A percentile compares a stretch with the other conserved stretches of the same genome.
phyloP scores from a whole-genome alignment of 2,329 filamentous ascomycete species.

The Raffaelea arxii region DNA sequence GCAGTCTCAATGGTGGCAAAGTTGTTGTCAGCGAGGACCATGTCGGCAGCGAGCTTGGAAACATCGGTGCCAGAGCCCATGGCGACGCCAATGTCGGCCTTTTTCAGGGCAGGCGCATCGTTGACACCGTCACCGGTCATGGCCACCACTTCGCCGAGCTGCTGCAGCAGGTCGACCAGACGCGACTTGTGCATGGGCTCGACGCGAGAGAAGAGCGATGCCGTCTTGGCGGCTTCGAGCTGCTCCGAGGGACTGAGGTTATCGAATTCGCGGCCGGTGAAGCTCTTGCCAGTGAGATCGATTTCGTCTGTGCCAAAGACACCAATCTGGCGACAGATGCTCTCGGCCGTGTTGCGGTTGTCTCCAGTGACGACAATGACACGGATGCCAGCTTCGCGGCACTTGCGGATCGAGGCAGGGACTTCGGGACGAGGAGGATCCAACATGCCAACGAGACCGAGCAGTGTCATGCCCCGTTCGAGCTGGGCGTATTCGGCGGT shows the following conservation, averaged over 20 bases:
- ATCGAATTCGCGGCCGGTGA: slow-evolving; percentile 91
- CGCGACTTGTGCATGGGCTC: slow-evolving; percentile 97
- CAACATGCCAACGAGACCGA: slow-evolving; percentile 92
- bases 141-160: slow-evolving; percentile 85
- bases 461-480: slow-evolving; percentile 88
- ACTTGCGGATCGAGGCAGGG: slow-evolving; percentile 73
- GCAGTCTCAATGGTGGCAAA: slow-evolving; percentile 96
- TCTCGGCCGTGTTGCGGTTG: slow-evolving; percentile 95
- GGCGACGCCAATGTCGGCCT: slow-evolving; percentile 95
- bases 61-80: slow-evolving; percentile 99
- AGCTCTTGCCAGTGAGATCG: slow-evolving; percentile 84
- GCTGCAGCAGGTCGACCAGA: slow-evolving; percentile 91
- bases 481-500: slow-evolving; percentile 76
- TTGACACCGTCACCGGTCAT: slow-evolving; percentile 99
- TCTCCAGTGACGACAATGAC: slow-evolving; percentile 98
- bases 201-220: slow-evolving; percentile 89
- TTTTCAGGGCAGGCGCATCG: slow-evolving; percentile 94
- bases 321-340: slow-evolving; percentile 94
- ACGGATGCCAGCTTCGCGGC: slow-evolving; percentile 85
- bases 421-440: slow-evolving; percentile 94
- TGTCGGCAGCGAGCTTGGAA: slow-evolving; percentile 90
- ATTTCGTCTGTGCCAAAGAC: slow-evolving; percentile 69
- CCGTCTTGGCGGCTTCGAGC: slow-evolving; percentile 71
- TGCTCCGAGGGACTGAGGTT: slow-evolving; percentile 69
- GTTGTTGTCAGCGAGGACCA: slow-evolving; percentile 98